phyloP scores from a whole-genome alignment of 768 basidiomycete genomes.

The Chalciporus chontae region DNA sequence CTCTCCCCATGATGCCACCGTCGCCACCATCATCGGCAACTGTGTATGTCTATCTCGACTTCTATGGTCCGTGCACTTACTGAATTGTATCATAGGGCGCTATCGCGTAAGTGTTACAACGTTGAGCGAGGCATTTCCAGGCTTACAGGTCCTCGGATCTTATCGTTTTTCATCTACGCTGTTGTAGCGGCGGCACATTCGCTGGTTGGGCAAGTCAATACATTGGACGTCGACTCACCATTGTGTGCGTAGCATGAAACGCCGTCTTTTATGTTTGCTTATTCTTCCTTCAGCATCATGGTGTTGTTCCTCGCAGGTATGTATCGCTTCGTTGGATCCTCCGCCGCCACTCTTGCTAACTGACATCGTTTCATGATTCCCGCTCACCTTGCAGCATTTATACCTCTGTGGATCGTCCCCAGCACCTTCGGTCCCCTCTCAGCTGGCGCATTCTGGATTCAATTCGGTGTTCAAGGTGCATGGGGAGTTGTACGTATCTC shows the following conservation, averaged over 20 bases:
- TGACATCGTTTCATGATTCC: neutral
- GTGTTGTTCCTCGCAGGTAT: slow-evolving; percentile 23
- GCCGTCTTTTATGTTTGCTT: neutral
- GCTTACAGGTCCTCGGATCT: neutral
- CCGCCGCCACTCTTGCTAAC: neutral
- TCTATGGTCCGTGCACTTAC: neutral
- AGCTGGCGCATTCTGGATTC: slow-evolving; percentile 83
- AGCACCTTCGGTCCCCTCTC: slow-evolving; percentile 59
- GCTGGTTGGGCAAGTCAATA: slow-evolving; percentile 73
- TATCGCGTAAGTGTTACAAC: slow-evolving; percentile 35
- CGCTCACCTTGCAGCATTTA: slow-evolving; percentile 37
- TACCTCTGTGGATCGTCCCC: slow-evolving; percentile 85
- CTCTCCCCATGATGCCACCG: too few relatives aligned
- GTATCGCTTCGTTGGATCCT: slow-evolving; percentile 46
- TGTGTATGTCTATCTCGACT: slow-evolving; percentile 18
- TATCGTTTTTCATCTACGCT: slow-evolving; percentile 37
- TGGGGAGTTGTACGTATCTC: slow-evolving; percentile 71
- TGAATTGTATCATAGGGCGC: slow-evolving; percentile 34
- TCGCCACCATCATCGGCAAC: too few relatives aligned
- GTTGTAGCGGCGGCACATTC: slow-evolving; percentile 54
- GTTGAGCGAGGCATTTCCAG: slow-evolving; percentile 5
- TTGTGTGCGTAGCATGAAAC: slow-evolving; percentile 35
- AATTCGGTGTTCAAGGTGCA: slow-evolving; percentile 86
- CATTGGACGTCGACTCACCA: slow-evolving; percentile 77
- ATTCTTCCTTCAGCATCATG: slow-evolving; percentile 14